Percentiles rank a stretch among this genome's conserved stretches.
These are phyloP conservation scores for Pythium monospermum DNA, from an alignment of 352 stramenopile genomes.

Conservation along the genomic window DNA sequence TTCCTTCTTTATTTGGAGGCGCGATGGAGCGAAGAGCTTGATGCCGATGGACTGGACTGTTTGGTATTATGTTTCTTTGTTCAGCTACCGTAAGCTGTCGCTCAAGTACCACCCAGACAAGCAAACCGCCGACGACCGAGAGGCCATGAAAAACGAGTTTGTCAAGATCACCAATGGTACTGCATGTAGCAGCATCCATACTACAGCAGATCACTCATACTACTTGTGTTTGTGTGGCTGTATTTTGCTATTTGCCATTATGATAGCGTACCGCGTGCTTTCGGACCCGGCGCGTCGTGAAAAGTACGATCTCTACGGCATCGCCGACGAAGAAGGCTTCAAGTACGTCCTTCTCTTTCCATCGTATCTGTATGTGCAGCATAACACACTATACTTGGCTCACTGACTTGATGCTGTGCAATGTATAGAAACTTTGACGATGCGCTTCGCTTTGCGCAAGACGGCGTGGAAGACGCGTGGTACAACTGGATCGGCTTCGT, in stretches of 20 bases:
- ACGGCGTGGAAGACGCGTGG: constrained; percentile 66
- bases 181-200: background rate
- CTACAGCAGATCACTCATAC: background rate
- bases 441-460: constrained; percentile 53
- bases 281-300: constrained; percentile 66
- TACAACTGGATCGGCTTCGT: constrained; percentile 67
- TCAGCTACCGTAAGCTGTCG: constrained; percentile 88
- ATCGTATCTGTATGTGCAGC: background rate
- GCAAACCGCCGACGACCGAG: constrained; percentile 64
- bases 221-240: background rate
- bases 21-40: background rate
- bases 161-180: constrained; percentile 76
- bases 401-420: no score
- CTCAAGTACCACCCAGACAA: constrained; percentile 95
- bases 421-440: constrained; percentile 75
- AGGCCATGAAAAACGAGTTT: constrained; percentile 62
- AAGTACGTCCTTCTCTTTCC: constrained; percentile 34
- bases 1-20: background rate
- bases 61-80: constrained; percentile 1
- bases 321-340: constrained; percentile 71
- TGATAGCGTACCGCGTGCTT: constrained; percentile 72
- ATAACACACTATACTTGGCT: background rate
- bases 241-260: background rate
- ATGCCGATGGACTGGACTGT: background rate
- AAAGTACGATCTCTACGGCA: constrained; percentile 78